Evolutionary conservation across 2,329 filamentous ascomycete species (phyloP).

Genomic region (Teratosphaeriaceae sp.): DNA sequence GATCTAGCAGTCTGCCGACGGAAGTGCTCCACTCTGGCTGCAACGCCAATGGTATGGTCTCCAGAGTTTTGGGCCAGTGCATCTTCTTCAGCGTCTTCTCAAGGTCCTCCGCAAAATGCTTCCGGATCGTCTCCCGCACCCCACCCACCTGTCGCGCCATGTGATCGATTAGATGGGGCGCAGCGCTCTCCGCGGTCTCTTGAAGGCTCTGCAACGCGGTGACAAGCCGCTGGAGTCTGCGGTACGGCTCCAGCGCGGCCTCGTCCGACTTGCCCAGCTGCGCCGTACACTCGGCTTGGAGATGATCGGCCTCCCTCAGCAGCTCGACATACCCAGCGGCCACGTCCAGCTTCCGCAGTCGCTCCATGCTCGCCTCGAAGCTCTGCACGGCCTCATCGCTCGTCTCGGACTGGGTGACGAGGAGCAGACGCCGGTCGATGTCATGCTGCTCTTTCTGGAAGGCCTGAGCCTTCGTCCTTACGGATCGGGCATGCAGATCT

Average conservation of each 20-base stretch:
- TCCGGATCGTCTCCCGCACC: slow-evolving; percentile 72
- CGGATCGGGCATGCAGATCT: slow-evolving; percentile 51
- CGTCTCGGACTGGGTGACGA: slow-evolving; percentile 70
- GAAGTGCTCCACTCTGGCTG: slow-evolving; percentile 69
- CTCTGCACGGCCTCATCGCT: slow-evolving; percentile 75
- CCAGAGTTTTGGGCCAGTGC: slow-evolving; percentile 68
- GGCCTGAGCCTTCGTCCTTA: slow-evolving; percentile 56
- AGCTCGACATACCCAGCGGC: slow-evolving; percentile 73
- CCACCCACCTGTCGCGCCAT: slow-evolving; percentile 57
- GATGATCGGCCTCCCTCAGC: slow-evolving; percentile 66
- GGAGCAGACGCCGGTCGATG: slow-evolving; percentile 69
- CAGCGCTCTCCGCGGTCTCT: slow-evolving; percentile 69
- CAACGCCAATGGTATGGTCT: slow-evolving; percentile 55
- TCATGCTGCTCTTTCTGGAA: slow-evolving; percentile 71
- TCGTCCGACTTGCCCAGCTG: slow-evolving; percentile 46
- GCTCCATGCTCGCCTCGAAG: slow-evolving; percentile 72
- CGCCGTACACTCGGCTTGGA: slow-evolving; percentile 45
- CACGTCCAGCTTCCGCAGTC: slow-evolving; percentile 71
- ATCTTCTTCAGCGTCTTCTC: slow-evolving; percentile 64
- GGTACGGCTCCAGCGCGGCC: slow-evolving; percentile 59
- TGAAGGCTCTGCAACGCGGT: slow-evolving; percentile 61
- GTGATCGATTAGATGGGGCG: slow-evolving; percentile 75
- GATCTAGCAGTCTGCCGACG: slow-evolving; percentile 71
- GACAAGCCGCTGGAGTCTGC: slow-evolving; percentile 63
- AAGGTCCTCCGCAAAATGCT: slow-evolving; percentile 68